Evolutionary conservation across 2,329 filamentous ascomycete species (phyloP).

Genomic region (Cadophora sp.): DNA sequence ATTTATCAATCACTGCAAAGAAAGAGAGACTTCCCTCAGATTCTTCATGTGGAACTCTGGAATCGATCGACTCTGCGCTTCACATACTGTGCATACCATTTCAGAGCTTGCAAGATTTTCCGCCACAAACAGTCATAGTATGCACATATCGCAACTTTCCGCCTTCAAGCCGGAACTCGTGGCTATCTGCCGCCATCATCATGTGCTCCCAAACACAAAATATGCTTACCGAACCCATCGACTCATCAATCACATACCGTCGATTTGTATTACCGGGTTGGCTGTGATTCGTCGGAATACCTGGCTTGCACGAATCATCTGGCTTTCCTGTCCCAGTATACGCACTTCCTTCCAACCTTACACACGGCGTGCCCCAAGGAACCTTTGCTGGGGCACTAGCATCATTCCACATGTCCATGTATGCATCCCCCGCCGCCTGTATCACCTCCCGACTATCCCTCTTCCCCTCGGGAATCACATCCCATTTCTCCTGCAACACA

Average conservation of each 20-base stretch:
- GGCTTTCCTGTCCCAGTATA: conserved; percentile 26
- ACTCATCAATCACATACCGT: conserved; percentile 29
- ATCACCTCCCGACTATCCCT: conserved; percentile 20
- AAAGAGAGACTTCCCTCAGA: no score
- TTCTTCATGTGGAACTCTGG: no score
- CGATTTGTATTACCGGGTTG: conserved; percentile 23
- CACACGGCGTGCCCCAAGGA: conserved; percentile 23
- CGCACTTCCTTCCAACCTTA: conserved; percentile 21
- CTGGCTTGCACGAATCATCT: conserved; percentile 27
- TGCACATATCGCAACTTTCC: conserved; percentile 31
- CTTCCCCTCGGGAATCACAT: conserved; percentile 21
- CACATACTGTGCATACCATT: no score
- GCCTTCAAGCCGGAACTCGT: conserved; percentile 28
- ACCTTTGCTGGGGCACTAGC: conserved; percentile 13
- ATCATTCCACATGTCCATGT: conserved; percentile 23
- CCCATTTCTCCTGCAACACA: conserved; percentile 24
- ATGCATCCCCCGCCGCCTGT: conserved; percentile 24
- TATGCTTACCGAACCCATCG: conserved; percentile 23
- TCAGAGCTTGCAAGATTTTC: conserved; percentile 17
- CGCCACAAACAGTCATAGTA: conserved; percentile 32
- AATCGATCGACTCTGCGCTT: no score
- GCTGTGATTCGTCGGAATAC: conserved; percentile 29
- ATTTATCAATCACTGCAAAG: no score
- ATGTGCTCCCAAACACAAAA: conserved; percentile 29
- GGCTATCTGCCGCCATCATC: conserved; percentile 30